Evolutionary conservation across 306 rosid species (phyloP), one percentile per base, ranked within the genome.

Genomic region (Begonia loranthoides): DNA sequence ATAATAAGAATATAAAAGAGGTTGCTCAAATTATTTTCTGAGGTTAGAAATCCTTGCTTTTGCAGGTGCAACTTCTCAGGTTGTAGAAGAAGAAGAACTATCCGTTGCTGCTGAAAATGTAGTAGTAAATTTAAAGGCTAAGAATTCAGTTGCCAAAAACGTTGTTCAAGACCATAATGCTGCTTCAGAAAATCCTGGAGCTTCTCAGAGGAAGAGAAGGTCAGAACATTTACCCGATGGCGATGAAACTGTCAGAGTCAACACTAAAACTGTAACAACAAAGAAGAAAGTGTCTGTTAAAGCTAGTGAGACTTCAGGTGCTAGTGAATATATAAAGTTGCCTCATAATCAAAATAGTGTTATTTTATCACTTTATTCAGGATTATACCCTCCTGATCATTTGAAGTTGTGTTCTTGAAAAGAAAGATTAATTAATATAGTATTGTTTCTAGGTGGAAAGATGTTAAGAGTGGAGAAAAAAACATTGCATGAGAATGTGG

Each of bases 301-400:
- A 69, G 69, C 75, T 45, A 73, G 70, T 11, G 69, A 57, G 59
- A 68, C 43, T 71, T 61, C 84, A 74, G 94, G 95, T 81, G 55
- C 61, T 45, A 40, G 53, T 69, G 52, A 56, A 49, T 59, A 55
- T 70, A 49, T 56, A 15, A 13, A 51, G 10, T n/a, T n/a, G 46
- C 56, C 33, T 57, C 44, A 36, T 45, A 28, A 22, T 41, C 47
- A 38, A 43, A 43, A 43, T 28, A 24, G 45, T 39, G 17, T 45
- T 55, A 15, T 7, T 15, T 46, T 6, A 21, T 16, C 16, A 13
- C 16, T 43, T 43, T 59, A n/a, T 38, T 49, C 51, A 28, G 36
- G 8, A 28, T 28, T 48, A 36, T 19, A 22, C 19, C 17, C 14
- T n/a, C 47, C 39, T 59, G 41, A 17, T 12, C 53, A 15, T 4